Conservation (phyloP, 805 yeast species). For the Saccharomyces jurei region DNA sequence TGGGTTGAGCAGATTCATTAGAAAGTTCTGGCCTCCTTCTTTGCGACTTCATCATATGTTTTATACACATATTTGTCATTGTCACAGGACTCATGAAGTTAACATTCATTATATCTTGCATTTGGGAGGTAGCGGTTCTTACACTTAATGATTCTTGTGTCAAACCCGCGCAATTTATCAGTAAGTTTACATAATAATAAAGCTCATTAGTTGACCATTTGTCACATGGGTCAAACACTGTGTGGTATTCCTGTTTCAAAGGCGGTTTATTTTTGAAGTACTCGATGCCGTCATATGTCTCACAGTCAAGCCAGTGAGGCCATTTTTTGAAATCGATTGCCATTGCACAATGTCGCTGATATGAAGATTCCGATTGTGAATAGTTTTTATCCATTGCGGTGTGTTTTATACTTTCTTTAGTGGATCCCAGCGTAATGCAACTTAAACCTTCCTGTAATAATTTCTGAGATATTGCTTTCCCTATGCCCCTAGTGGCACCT, state of each 20-base stretch:
- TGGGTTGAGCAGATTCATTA: slow-evolving; percentile 2
- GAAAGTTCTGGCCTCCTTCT: not conserved
- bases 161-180: slow-evolving; percentile 29
- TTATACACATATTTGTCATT: slow-evolving; percentile 16
- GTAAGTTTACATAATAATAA: slow-evolving; percentile 13
- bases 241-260: not conserved
- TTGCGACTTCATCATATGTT: slow-evolving; percentile 15
- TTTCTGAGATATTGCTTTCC: slow-evolving; percentile 28
- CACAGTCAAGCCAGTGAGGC: slow-evolving; percentile 21
- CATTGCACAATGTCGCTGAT: slow-evolving; percentile 20
- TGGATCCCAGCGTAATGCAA: slow-evolving; percentile 24
- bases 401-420: slow-evolving; percentile 3
- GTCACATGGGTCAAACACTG: slow-evolving; percentile 7
- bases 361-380: slow-evolving; percentile 4
- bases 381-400: slow-evolving; percentile 3
- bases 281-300: slow-evolving; percentile 11
- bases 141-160: slow-evolving; percentile 22
- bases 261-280: not conserved
- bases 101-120: slow-evolving; percentile 19
- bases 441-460: slow-evolving; percentile 22
- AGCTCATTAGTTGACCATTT: slow-evolving; percentile 3
- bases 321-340: slow-evolving; percentile 23
- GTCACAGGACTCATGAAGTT: slow-evolving; percentile 24
- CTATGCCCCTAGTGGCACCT: slow-evolving; percentile 40
- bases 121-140: slow-evolving; percentile 10